Evolutionary conservation across 805 yeast genomes (phyloP), one percentile per base, ranked within the genome.

Genomic region (Blastobotrys attinorum): DNA sequence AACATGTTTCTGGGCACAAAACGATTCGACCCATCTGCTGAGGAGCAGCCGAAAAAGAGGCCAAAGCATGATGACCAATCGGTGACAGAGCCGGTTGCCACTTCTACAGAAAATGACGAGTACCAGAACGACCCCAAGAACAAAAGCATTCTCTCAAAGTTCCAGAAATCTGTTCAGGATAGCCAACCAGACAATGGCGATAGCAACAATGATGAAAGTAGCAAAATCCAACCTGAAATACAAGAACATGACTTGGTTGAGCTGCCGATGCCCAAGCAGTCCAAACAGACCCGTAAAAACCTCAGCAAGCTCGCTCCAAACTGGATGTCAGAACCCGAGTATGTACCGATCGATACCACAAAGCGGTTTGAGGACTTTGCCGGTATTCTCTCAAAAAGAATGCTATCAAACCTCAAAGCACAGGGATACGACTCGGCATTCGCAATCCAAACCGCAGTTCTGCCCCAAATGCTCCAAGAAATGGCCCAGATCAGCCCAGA

Each of bases 181-280:
- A 47, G 46, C 3, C 51, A 53, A 48, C 5, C 25, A 35, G n/a
- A 15, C n/a, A 18, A 11, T 6, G 38, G 17, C 29, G 45, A 16
- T 53, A 51, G 44, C 49, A 42, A 41, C 55, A 50, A 55, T 31
- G 47, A 46, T 16, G 47, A 40, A 7, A n/a, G n/a, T n/a, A n/a
- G n/a, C n/a, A n/a, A n/a, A n/a, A n/a, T n/a, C n/a, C n/a, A n/a
- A n/a, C n/a, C n/a, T n/a, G 49, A 48, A 37, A 49, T 48, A 3
- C 52, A 48, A 16, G 48, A 45, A 15, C 51, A 45, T 2, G 66
- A 58, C 6, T 49, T 90, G 33, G 79, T 73, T 4, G 94, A 96
- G 16, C 65, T 90, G 34, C 97, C 97, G 1, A 96, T 87, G 60
- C 95, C 95, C 0, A 78, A 68, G 27, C 63, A 67, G 29, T 63